A percentile compares a stretch with the other conserved stretches of the same genome.
These are phyloP conservation scores for Candida freyschussii DNA, from an alignment of 1,139 yeast genomes.

Conservation along the genomic window DNA sequence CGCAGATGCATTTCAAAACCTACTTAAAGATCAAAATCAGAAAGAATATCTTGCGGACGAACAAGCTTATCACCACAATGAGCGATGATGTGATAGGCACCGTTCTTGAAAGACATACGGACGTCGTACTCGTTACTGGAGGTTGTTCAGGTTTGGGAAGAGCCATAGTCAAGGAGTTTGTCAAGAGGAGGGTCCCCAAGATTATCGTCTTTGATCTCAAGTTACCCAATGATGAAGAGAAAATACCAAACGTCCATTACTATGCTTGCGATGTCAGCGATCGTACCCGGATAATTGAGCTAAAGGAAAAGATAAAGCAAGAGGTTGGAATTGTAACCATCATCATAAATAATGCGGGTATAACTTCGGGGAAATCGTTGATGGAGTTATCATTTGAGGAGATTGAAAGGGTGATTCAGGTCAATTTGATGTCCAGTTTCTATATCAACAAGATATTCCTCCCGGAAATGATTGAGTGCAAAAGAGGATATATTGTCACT, in stretches of 20 bases:
- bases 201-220: constrained; percentile 63
- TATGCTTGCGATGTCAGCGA: constrained; percentile 67
- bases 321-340: constrained; percentile 57
- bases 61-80: constrained; percentile 25
- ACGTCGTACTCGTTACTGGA: constrained; percentile 76
- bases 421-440: constrained; percentile 67
- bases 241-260: constrained; percentile 44
- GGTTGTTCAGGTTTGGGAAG: constrained; percentile 75
- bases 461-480: constrained; percentile 60
- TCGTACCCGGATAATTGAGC: constrained; percentile 35
- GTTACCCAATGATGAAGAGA: constrained; percentile 35
- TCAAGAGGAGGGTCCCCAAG: constrained; percentile 34
- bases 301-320: constrained; percentile 34
- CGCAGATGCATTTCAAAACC: constrained; percentile 10
- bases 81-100: constrained; percentile 41
- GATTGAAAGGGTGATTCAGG: constrained; percentile 54
- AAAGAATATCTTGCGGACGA: constrained; percentile 7
- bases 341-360: constrained; percentile 80
- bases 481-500: constrained; percentile 74
- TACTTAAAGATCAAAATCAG: constrained; percentile 8
- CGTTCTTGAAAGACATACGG: constrained; percentile 40
- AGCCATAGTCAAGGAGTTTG: constrained; percentile 48
- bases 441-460: constrained; percentile 64
- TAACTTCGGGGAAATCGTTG: constrained; percentile 55
- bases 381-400: constrained; percentile 50